Base-by-base conservation (phyloP, 371 early-diverging fungal species). In the Vairimorpha ceranae region DNA sequence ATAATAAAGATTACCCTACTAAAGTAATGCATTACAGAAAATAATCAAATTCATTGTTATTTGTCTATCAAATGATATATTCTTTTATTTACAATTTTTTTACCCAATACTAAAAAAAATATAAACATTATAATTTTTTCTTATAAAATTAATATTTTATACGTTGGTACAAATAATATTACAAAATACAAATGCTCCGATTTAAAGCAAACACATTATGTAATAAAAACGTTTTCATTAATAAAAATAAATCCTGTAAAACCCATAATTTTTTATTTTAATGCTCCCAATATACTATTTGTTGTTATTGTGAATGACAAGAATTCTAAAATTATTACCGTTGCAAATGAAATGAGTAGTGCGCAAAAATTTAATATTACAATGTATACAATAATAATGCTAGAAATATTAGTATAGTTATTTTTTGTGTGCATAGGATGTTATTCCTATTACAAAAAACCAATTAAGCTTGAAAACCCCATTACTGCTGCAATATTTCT, bases 221-320 rank as follows among this genome's bases (percentile, higher is more conserved):
- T n/a, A n/a, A n/a, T n/a, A n/a, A n/a, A n/a, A n/a, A n/a, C n/a
- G n/a, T 38, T 14, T 38, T 38, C 38, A 38, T 14, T 14, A 38
- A 48, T 21, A 12, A 76, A 66, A 60, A 93, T 65, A 86, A 97
- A 91, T 27, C 95, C 95, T 58, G 91, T 89, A 35, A 92, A 83
- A 2, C 97, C 92, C 46, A 96, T 90, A 1, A 96, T 92, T 27
- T 95, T 86, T 81, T 98, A 97, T 85, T 98, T 98, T 36, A 96
- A 86, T 0, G 97, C 93, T 19, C 96, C 97, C n/a, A 93, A 90
- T 95, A 98, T 95, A 54, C 90, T 83, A 82, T 93, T 91, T 0
- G 96, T 94, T 3, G 99, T 98, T 38, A 14, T 7, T 7, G 48
- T 10, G 1, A 95, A 92, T 0, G 88, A 88, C 12, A 95, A 92